Evolutionary conservation across 164 flowering plant genomes (phyloP), one percentile per base, ranked within the genome.

Genomic region (Cinnamomum micranthum): DNA sequence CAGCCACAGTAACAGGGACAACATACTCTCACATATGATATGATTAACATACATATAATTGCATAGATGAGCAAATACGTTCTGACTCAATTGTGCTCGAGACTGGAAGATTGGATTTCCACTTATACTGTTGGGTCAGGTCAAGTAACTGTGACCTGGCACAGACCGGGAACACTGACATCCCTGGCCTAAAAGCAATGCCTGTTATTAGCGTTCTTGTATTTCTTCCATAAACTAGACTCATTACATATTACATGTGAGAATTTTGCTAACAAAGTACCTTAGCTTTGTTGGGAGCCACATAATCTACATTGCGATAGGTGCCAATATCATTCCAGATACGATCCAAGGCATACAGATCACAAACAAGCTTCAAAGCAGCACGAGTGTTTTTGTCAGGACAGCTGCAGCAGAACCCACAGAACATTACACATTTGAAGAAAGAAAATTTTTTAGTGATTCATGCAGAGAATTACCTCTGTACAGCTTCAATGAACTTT

Each of bases 251-350:
- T 35, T 24, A 19, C 23, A 11, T 11, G 60, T 55, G 60, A 15
- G 17, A 59, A 31, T 12, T 66, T 25, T 70, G 68, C 23, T 33
- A 52, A 28, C 58, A 65, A 28, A 70, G 35, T 87, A 95, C 99
- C 99, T 93, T 95, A 20, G 99, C 99, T 83, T 95, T 95, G 81
- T 95, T 95, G 20, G 99, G 99, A 52, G 99, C 97, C 67, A 95
- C 91, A 84, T 93, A 95, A 75, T 95, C 99, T 50, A 93, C 99
- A 80, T 86, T 95, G 12, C 97, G 91, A 81, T 92, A 95, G 28
- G 99, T 95, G 68, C 99, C 99, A 22, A 95, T 93, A 82, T 95
- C 99, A 24, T 92, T 90, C 98, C 98, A 95, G 77, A 95, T 93
- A 27, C 93, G 88, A 75, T 95, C 88, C 88, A 95, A 73, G 47